A percentile compares a stretch with the other conserved stretches of the same genome.
Conservation (phyloP, 495 filamentous ascomycete genomes). For the Xylaria curta region DNA sequence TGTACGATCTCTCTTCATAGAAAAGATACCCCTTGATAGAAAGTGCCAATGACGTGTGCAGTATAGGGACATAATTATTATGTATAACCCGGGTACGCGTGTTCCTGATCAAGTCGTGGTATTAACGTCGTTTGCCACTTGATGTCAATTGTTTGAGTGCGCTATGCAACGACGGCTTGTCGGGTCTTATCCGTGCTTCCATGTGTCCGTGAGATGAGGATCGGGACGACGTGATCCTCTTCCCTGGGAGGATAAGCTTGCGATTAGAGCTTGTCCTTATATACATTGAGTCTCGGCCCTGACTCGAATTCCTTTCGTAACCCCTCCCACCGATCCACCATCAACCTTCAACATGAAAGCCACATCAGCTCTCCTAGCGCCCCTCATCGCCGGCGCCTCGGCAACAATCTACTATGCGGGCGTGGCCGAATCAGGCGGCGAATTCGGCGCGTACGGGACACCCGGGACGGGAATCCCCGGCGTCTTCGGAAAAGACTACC, state of each 20-base stretch:
- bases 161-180: neutral
- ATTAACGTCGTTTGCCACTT: neutral
- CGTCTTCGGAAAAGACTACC: slow-evolving; percentile 56
- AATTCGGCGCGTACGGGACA: slow-evolving; percentile 58
- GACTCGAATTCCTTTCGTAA: neutral
- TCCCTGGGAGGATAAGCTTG: neutral
- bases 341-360: slow-evolving; percentile 39
- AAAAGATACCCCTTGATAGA: slow-evolving; percentile 28
- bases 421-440: slow-evolving; percentile 59
- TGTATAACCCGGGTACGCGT: neutral
- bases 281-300: slow-evolving; percentile 16
- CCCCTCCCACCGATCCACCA: neutral
- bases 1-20: slow-evolving; percentile 13
- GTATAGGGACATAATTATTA: neutral
- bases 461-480: slow-evolving; percentile 57
- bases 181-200: neutral
- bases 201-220: neutral
- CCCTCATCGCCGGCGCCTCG: slow-evolving; percentile 41
- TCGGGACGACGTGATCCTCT: neutral
- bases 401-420: slow-evolving; percentile 61
- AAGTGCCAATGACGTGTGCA: slow-evolving; percentile 11
- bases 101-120: neutral
- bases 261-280: slow-evolving; percentile 1
- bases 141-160: neutral
- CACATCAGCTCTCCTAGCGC: slow-evolving; percentile 37